Base-by-base conservation (phyloP, 768 basidiomycete genomes). In the button mushroom (Agaricus bisporus) region DNA sequence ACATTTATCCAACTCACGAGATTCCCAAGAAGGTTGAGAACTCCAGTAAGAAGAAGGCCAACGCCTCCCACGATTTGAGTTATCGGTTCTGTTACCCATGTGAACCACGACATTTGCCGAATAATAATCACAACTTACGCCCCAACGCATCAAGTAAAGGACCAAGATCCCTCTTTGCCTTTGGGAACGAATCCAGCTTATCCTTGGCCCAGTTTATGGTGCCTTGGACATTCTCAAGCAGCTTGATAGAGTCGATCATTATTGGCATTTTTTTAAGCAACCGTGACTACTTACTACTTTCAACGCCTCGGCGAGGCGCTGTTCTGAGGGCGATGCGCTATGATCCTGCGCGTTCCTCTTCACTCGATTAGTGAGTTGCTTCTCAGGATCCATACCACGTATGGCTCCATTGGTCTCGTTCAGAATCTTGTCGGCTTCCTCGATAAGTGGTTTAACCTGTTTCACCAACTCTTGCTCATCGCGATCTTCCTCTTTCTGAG, bases 21-120 rank as follows among this genome's bases (percentile, higher is more conserved):
- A 4, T 59, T 63, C 3, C 70, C 69, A 6, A 73, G 54, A 4
- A 73, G 60, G 52, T 71, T 70, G 22, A 70, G 63, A 2, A 71
- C 70, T 25, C 69, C 70, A 11, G 66, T 61, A 8, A 73, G 61
- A 1, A 72, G 62, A 5, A 73, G 60, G 0, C 61, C 68, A 8
- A 73, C 69, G 17, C 70, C 71, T 15, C 69, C 67, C 25, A 72
- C 64, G 37, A 73, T 73, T 59, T 72, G 72, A 1, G 67, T 67
- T 35, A 71, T 49, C 10, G 68, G 71, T 57, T 71, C 68, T 69
- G 51, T 9, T 8, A 8, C 39, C n/a, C 17, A 39, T 50, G 8
- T 28, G 14, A 41, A 46, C 18, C 28, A 29, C 9, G 6, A 9
- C 43, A 2, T 12, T 18, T 25, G 35, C 26, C 18, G 6, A 14